Percentiles rank a stretch among this genome's conserved stretches.
Conservation (phyloP, 2,329 filamentous ascomycete genomes). For the Talaromyces sp. region DNA sequence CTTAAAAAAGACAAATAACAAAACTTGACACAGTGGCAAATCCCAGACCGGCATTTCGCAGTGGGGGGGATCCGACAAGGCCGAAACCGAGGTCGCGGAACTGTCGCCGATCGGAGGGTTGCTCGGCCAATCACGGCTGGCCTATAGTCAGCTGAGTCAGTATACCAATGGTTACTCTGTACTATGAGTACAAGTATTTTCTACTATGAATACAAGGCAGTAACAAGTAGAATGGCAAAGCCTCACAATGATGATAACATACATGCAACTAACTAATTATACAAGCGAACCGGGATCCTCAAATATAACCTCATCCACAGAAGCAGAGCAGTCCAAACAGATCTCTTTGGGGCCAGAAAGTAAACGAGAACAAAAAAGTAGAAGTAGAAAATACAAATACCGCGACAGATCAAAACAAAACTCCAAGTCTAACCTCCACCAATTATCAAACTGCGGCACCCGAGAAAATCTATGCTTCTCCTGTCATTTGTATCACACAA, state of each 20-base stretch:
- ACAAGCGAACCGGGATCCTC: background rate
- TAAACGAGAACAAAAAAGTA: background rate
- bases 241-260: background rate
- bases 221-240: background rate
- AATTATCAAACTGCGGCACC: background rate
- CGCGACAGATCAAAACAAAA: background rate
- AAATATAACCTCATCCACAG: background rate
- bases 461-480: background rate
- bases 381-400: background rate
- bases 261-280: background rate
- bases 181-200: no score
- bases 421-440: background rate
- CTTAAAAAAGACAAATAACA: no score
- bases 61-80: background rate
- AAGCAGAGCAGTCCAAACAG: background rate
- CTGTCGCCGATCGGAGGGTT: background rate
- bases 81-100: background rate
- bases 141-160: background rate
- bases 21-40: background rate
- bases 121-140: background rate
- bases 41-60: background rate
- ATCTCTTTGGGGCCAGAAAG: background rate
- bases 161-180: no score
- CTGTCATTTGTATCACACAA: background rate
- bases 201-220: background rate